A percentile compares a stretch with the other conserved stretches of the same genome.
Evolutionary conservation across 257 asterid species (phyloP).

Genomic region (Nicotiana undulata): DNA sequence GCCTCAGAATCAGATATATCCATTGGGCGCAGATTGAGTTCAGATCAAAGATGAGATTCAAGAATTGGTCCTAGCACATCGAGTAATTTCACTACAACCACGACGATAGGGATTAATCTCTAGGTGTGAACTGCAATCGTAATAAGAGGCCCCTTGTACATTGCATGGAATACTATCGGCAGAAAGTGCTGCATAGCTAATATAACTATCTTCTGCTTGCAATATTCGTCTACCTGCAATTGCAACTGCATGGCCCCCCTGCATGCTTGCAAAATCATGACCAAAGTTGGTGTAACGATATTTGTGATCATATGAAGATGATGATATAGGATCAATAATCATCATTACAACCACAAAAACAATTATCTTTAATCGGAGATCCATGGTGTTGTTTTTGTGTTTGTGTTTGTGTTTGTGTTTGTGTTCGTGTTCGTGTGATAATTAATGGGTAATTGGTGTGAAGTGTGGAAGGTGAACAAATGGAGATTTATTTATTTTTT

Average conservation of each 20-base stretch:
- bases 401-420: not conserved
- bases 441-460: no score
- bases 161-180: constrained; percentile 36
- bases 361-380: not conserved
- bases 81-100: constrained; percentile 43
- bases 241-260: no score
- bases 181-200: constrained; percentile 39
- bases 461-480: not conserved
- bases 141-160: constrained; percentile 39
- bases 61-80: constrained; percentile 26
- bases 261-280: not conserved
- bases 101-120: constrained; percentile 42
- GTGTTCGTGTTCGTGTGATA: not conserved
- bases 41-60: not conserved
- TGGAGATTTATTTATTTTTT: not conserved
- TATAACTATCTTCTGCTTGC: constrained; percentile 1
- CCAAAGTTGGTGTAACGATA: not conserved
- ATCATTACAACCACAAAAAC: not conserved
- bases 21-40: no score
- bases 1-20: no score
- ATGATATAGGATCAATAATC: not conserved
- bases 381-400: not conserved
- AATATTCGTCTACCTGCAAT: not conserved
- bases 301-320: not conserved
- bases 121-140: constrained; percentile 31